Evolutionary conservation across 1,284 basidiomycete species (phyloP), one percentile per base, ranked within the genome.

Genomic region (Cerioporus squamosus): DNA sequence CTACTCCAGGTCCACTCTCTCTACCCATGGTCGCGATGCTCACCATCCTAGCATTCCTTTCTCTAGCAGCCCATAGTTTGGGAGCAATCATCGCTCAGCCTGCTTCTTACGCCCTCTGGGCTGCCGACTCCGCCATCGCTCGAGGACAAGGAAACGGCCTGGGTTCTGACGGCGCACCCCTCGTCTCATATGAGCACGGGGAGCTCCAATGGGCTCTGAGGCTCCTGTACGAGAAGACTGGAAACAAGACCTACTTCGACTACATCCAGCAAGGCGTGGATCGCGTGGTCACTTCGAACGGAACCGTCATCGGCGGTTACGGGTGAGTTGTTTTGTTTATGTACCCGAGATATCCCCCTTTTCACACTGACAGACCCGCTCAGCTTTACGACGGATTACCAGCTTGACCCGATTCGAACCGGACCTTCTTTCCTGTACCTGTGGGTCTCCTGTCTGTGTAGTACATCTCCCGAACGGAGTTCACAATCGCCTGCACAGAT

Each of bases 121-220:
- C 57, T 6, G 61, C 57, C 7, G 49, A 59, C 20, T 62, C 61
- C n/a, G 61, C 57, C n/a, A 62, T 62, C 18, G 23, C 44, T 38
- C 52, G 61, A 10, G 61, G 61, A 20, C 61, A 62, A 51, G 61
- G 61, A 9, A 52, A 62, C 38, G 61, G 61, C 7, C 31, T 59
- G 14, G 23, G 17, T 23, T 39, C 48, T 1, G 43, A 40, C 31
- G 54, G 54, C 24, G 42, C 50, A 2, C 57, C 61, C 10, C 26
- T 48, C 15, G 57, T 60, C 14, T 62, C 57, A 7, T 62, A 62
- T 46, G 61, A 62, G 33, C 57, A 62, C 29, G 61, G 61, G 4
- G 61, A 62, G 48, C 29, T 62, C 42, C 57, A 60, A 44, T 62
- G 61, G 61, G 61, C 39, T 12, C 26, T 62, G 17, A 26, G 57